Evolutionary conservation across 768 basidiomycete genomes (phyloP).

Genomic region (Lactarius sp.): DNA sequence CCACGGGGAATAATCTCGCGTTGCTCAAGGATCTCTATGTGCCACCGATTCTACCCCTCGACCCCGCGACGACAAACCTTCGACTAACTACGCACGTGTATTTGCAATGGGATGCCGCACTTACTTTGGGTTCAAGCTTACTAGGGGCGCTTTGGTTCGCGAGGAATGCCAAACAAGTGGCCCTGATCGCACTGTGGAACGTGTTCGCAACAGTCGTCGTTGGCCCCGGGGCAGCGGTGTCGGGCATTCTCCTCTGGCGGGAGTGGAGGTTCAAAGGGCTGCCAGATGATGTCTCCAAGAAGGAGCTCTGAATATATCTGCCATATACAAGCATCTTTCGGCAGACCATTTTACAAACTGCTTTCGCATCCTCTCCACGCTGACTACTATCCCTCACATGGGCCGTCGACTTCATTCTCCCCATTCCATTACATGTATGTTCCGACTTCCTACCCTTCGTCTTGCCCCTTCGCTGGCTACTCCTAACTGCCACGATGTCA

Average conservation of each 20-base stretch:
- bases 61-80: conserved; percentile 11
- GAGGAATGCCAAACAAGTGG: neutral
- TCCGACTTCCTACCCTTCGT: too few species aligned
- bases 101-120: conserved; percentile 20
- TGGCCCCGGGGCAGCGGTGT: conserved; percentile 23
- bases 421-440: too few species aligned
- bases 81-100: conserved; percentile 5
- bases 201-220: conserved; percentile 5
- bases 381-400: too few species aligned
- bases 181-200: conserved; percentile 16
- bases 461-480: too few species aligned
- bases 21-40: conserved; percentile 15
- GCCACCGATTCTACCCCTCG: conserved; percentile 4
- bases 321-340: too few species aligned
- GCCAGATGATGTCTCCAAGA: too few species aligned
- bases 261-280: conserved; percentile 17
- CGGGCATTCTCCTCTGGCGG: conserved; percentile 19
- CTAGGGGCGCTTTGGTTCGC: conserved; percentile 22
- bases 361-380: too few species aligned
- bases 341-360: too few species aligned
- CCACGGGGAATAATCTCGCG: neutral
- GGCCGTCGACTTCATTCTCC: too few species aligned
- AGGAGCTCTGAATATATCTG: too few species aligned
- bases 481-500: too few species aligned
- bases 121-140: conserved; percentile 16